Evolutionary conservation across 2,329 filamentous ascomycete species (phyloP).

Genomic region (Phialophora verrucosa): DNA sequence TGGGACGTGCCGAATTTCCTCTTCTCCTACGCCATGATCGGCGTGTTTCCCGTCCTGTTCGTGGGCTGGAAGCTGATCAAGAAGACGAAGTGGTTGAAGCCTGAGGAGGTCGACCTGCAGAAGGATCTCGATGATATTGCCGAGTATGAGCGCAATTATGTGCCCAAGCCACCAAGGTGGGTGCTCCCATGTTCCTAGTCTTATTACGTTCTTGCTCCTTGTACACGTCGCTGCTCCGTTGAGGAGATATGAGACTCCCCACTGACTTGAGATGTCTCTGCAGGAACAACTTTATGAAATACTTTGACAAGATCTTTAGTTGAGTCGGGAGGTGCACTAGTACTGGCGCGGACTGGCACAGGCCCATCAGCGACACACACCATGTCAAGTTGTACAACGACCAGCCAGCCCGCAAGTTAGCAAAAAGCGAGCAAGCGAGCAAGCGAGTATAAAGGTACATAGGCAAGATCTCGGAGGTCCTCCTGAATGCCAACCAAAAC

Average conservation of each 20-base stretch:
- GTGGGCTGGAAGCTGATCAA: slow-evolving; percentile 74
- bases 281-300: slow-evolving; percentile 37
- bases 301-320: slow-evolving; percentile 54
- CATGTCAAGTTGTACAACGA: neutral
- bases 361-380: neutral
- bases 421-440: neutral
- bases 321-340: slow-evolving; percentile 22
- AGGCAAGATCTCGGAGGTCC: neutral
- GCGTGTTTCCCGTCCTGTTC: slow-evolving; percentile 71
- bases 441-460: neutral
- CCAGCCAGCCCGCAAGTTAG: neutral
- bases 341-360: no score
- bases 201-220: neutral
- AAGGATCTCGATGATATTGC: slow-evolving; percentile 70
- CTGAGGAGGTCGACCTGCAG: slow-evolving; percentile 67
- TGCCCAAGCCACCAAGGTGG: slow-evolving; percentile 61
- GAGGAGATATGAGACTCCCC: no score
- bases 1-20: slow-evolving; percentile 75
- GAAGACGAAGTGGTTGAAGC: slow-evolving; percentile 62
- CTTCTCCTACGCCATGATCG: slow-evolving; percentile 78
- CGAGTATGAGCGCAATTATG: slow-evolving; percentile 68
- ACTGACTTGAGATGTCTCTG: neutral
- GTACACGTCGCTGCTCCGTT: neutral
- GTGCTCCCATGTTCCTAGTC: slow-evolving; percentile 35
- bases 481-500: neutral